Percentiles rank a stretch among this genome's conserved stretches.
Evolutionary conservation across 164 flowering plant genomes (phyloP).

Genomic region (Umbilicus rupestris): DNA sequence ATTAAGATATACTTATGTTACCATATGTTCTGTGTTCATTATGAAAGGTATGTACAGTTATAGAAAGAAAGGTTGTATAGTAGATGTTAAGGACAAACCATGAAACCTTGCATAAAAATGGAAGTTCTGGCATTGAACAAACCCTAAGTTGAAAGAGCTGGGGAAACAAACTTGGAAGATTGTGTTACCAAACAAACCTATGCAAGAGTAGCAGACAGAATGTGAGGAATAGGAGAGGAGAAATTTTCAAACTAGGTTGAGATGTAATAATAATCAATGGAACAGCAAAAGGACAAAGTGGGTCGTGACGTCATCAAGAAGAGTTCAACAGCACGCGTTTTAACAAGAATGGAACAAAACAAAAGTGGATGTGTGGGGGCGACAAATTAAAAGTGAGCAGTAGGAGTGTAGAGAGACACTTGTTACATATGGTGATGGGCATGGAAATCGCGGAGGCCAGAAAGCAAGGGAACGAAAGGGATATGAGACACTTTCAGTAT

Average conservation of each 20-base stretch:
- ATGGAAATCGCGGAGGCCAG: not conserved
- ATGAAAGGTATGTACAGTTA: too few species aligned
- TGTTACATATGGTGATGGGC: not conserved
- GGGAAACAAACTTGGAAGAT: too few species aligned
- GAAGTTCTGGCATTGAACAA: too few species aligned
- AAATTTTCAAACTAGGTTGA: not conserved
- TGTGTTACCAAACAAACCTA: conserved; percentile 4
- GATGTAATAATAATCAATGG: not conserved
- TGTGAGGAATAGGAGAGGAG: not conserved
- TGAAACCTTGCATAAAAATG: too few species aligned
- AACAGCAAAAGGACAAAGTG: conserved; percentile 1
- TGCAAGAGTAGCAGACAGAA: not conserved
- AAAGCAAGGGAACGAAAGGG: not conserved
- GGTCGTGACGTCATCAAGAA: conserved; percentile 1
- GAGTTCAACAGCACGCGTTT: conserved; percentile 7
- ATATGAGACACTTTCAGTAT: not conserved
- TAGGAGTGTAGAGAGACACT: not conserved
- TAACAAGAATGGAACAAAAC: not conserved
- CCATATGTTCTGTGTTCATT: too few species aligned
- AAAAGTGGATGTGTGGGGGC: conserved; percentile 1
- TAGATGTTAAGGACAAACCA: too few species aligned
- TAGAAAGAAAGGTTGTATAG: too few species aligned
- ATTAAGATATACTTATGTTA: too few species aligned
- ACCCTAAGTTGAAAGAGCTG: too few species aligned
- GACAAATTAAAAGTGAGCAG: not conserved